Percentiles rank a stretch among this genome's conserved stretches.
phyloP scores from a whole-genome alignment of 192 early-diverging fungal genomes.

The Gryganskiella cystojenkinii region DNA sequence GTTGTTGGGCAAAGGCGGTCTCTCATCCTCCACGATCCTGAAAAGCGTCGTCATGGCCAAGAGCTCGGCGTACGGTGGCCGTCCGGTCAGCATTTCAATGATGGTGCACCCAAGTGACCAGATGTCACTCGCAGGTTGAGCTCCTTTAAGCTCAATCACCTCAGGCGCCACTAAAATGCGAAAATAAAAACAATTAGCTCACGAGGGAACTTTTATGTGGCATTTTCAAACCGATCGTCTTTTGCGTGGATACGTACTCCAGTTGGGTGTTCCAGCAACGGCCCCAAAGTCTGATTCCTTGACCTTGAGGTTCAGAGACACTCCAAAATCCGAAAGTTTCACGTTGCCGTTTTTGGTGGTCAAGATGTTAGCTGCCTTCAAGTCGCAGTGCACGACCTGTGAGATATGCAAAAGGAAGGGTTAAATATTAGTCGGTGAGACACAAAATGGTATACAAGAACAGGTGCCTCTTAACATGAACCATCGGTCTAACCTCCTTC shows the following conservation, averaged over 20 bases:
- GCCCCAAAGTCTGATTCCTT: slow-evolving; percentile 73
- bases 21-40: slow-evolving; percentile 92
- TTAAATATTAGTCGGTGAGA: too few species aligned
- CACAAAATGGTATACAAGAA: too few species aligned
- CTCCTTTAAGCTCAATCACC: slow-evolving; percentile 92
- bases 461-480: too few species aligned
- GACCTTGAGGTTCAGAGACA: slow-evolving; percentile 84
- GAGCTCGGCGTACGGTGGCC: slow-evolving; percentile 89
- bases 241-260: slow-evolving; percentile 70
- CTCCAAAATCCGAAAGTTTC: slow-evolving; percentile 97
- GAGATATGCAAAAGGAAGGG: too few species aligned
- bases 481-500: slow-evolving; percentile 67
- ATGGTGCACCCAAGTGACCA: slow-evolving; percentile 95
- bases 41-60: slow-evolving; percentile 93
- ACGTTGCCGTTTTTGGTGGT: slow-evolving; percentile 97
- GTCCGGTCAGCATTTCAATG: slow-evolving; percentile 92
- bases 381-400: slow-evolving; percentile 91
- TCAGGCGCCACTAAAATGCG: slow-evolving; percentile 82
- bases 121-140: slow-evolving; percentile 90
- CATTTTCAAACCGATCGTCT: too few species aligned
- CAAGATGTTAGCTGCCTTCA: slow-evolving; percentile 97
- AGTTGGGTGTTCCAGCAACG: slow-evolving; percentile 87
- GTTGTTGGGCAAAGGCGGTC: slow-evolving; percentile 85
- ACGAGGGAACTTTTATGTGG: too few species aligned
- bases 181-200: not conserved